These are phyloP conservation scores for Silene latifolia DNA, from an alignment of 148 eudicot species.

Conservation along the genomic window DNA sequence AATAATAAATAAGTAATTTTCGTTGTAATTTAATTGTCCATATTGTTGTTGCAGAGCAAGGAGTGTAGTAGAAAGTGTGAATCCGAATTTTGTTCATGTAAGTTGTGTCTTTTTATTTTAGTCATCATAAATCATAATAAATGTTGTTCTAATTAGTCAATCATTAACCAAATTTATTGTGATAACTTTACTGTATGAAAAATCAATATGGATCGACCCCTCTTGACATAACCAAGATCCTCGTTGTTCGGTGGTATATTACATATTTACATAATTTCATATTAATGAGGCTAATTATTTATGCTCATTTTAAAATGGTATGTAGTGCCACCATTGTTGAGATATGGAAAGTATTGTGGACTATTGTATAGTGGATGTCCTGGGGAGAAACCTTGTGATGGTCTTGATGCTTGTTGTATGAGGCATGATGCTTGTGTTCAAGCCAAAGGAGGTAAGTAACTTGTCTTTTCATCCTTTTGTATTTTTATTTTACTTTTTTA, in stretches of 20 bases:
- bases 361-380: slow-evolving; percentile 67
- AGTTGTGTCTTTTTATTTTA: background rate
- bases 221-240: too few relatives aligned
- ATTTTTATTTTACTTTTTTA: background rate
- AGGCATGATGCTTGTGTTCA: slow-evolving; percentile 55
- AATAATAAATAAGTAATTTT: background rate
- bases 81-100: slow-evolving; percentile 62
- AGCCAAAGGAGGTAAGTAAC: slow-evolving; percentile 39
- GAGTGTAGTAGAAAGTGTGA: slow-evolving; percentile 68
- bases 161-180: too few relatives aligned
- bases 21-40: background rate
- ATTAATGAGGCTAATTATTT: too few relatives aligned
- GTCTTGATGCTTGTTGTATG: slow-evolving; percentile 66
- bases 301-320: background rate
- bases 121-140: too few relatives aligned
- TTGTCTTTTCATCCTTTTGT: background rate
- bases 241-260: too few relatives aligned
- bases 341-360: slow-evolving; percentile 71
- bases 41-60: slow-evolving; percentile 35
- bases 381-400: slow-evolving; percentile 62
- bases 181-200: too few relatives aligned
- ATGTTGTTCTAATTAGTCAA: too few relatives aligned
- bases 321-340: slow-evolving; percentile 55
- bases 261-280: too few relatives aligned
- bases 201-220: too few relatives aligned